Conservation (phyloP, 768 basidiomycete species). For the Tulasnella sp. region DNA sequence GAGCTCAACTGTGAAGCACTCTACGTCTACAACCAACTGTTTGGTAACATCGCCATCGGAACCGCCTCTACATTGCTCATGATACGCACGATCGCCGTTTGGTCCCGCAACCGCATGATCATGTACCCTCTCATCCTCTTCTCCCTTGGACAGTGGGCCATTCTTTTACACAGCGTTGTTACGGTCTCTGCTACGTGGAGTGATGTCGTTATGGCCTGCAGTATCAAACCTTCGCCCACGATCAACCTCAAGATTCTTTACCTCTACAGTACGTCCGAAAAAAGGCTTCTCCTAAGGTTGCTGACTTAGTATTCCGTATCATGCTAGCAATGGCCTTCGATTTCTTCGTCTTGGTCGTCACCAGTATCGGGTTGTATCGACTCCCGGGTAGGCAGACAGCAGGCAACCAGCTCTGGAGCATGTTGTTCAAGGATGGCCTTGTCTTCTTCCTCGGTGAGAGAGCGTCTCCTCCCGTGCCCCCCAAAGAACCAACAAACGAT, state of each 20-base stretch:
- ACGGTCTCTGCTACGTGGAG: not conserved
- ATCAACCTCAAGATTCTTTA: constrained; percentile 49
- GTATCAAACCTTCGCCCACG: constrained; percentile 27
- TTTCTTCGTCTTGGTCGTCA: constrained; percentile 47
- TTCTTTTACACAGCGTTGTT: constrained; percentile 48
- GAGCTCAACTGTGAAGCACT: not conserved
- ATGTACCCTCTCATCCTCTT: not conserved
- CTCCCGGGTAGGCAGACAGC: constrained; percentile 29
- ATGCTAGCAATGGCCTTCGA: constrained; percentile 54
- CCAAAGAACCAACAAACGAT: no score
- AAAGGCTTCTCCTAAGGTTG: constrained; percentile 36
- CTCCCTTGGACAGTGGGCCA: constrained; percentile 35
- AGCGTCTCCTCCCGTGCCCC: not conserved
- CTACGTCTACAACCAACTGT: not conserved
- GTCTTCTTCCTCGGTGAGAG: constrained; percentile 29
- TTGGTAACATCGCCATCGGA: constrained; percentile 1
- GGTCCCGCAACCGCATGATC: not conserved
- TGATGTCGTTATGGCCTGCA: constrained; percentile 3
- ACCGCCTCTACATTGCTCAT: not conserved
- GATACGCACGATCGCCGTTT: not conserved
- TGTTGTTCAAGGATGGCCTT: not conserved
- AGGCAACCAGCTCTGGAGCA: constrained; percentile 19
- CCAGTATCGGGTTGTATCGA: constrained; percentile 47
- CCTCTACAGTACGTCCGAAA: constrained; percentile 46
- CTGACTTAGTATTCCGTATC: not conserved